Base-by-base conservation (phyloP, 2,329 filamentous ascomycete genomes). In the Fusarium luffae region DNA sequence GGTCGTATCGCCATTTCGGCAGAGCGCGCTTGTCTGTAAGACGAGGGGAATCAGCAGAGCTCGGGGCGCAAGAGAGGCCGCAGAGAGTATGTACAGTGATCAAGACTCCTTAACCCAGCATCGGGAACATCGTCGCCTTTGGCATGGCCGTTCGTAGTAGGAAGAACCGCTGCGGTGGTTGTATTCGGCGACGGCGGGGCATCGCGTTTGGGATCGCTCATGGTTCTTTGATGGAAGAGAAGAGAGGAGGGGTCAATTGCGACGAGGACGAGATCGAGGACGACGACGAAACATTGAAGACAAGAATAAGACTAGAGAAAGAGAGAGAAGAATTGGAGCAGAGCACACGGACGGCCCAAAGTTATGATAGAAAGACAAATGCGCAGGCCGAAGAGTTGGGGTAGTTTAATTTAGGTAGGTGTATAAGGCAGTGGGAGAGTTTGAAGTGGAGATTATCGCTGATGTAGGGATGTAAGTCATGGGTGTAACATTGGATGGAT, bases 1-100 rank as follows among this genome's bases (percentile, higher is more conserved):
- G 82, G 67, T 85, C 83, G 83, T 98, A 97, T 75, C 96, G 91
- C 96, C 96, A 98, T 86, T 81, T 81, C 57, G 96, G 94, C 62
- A 99, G 89, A 72, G 90, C 90, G 78, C 89, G 88, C 77, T 92
- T 93, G 82, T 97, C 94, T 97, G 41, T 40, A 23, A 54, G 46
- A 48, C 27, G 37, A 50, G 50, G 48, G 28, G 42, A 54, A 67
- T 72, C 63, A 70, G 57, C 50, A 44, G 51, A 30, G 59, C 11
- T 51, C 51, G 55, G 40, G 43, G 50, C 41, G 47, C 25, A 61
- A 23, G 21, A 40, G n/a, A 43, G 30, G 40, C 23, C 30, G 16
- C 19, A 19, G 19, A 21, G 46, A 32, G 41, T 47, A 55, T 42
- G 66, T 84, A 90, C 92, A 94, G 79, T 94, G 92, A 82, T 97